Conservation (phyloP, 129 eudicot species). For the Mikania micrantha region DNA sequence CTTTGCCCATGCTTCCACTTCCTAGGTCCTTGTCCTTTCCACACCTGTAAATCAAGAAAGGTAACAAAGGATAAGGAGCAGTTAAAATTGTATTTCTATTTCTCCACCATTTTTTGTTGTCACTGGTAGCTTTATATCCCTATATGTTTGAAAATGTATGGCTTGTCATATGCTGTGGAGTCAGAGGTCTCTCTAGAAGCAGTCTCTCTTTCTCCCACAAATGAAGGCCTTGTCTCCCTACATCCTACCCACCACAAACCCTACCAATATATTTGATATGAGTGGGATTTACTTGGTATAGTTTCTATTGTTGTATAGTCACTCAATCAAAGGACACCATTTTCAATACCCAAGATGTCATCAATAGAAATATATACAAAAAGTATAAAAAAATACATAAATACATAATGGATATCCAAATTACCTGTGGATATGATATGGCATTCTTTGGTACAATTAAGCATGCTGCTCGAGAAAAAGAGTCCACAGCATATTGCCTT, state of each 20-base stretch:
- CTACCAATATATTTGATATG: too few relatives aligned
- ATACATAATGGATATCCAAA: neutral
- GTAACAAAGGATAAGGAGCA: neutral
- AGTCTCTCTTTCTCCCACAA: too few relatives aligned
- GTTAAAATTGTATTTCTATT: neutral
- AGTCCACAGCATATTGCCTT: slow-evolving; percentile 84
- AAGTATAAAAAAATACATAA: neutral
- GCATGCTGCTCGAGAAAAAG: slow-evolving; percentile 81
- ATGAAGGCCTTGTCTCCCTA: too few relatives aligned
- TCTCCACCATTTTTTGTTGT: too few relatives aligned
- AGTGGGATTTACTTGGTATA: too few relatives aligned
- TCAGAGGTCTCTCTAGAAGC: too few relatives aligned
- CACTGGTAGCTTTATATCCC: too few relatives aligned
- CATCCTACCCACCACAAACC: too few relatives aligned
- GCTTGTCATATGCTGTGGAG: too few relatives aligned
- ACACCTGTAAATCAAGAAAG: slow-evolving; percentile 41
- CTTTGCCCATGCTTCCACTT: slow-evolving; percentile 94
- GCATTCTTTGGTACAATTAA: slow-evolving; percentile 73
- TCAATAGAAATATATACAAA: neutral
- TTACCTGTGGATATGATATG: slow-evolving; percentile 96
- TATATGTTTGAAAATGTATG: too few relatives aligned
- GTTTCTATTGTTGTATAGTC: neutral
- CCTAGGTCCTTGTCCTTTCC: slow-evolving; percentile 97
- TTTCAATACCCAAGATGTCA: neutral
- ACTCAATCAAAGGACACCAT: neutral